Evolutionary conservation across 1,284 basidiomycete genomes (phyloP), one percentile per base, ranked within the genome.

Genomic region (Malassezia vespertilionis): DNA sequence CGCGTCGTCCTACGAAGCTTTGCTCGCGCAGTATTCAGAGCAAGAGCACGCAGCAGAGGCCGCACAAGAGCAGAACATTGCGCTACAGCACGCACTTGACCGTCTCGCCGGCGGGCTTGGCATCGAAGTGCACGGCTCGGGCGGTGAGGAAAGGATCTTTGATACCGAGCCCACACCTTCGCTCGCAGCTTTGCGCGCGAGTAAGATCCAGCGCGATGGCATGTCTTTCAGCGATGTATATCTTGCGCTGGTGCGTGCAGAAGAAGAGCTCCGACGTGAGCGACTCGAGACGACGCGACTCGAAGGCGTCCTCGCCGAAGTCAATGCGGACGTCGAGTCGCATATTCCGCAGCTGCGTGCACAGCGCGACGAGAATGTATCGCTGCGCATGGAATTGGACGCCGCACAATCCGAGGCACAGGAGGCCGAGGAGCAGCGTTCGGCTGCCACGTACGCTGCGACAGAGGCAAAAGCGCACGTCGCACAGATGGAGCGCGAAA

Each of bases 201-300:
- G 80, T 66, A 79, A 78, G 52, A 78, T 82, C 21, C 84, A 86
- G 72, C 79, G 77, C 41, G 77, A 75, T 23, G 87, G 87, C 17
- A 84, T 84, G 75, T 83, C 82, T 2, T 87, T 89, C 72, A 89
- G 86, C 0, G 82, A 89, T 65, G 80, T 91, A 14, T 91, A 90
- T 65, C 77, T 82, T n/a, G 84, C 87, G 57, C 84, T 85, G 58
- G 80, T 88, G 36, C 78, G 80, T 45, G 78, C 90, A 38, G 83
- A 93, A 69, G 84, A 86, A 32, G 83, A 88, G 40, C 81, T 82
- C 44, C 76, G 79, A 14, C 78, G 77, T 62, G 84, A 88, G 68
- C 80, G 79, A 44, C 52, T 56, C 30, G 67, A 70, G 52, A 56
- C 47, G 26, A 46, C 39, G 24, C 61, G 62, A 18, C 56, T 69